Conservation (phyloP, 176 grass and related monocot genomes). For the Triticum turgidum region DNA sequence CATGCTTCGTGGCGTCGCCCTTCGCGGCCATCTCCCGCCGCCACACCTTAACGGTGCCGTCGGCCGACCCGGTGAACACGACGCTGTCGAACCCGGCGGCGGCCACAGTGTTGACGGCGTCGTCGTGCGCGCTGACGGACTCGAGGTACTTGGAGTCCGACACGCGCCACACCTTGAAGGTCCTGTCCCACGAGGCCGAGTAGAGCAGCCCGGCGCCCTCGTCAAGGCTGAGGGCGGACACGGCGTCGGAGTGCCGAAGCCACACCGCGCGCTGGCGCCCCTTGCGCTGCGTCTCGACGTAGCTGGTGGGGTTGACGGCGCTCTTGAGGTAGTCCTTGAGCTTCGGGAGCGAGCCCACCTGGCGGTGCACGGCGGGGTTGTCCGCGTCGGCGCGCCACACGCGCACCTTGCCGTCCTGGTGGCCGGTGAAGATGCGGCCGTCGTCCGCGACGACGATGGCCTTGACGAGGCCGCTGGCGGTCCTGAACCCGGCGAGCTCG, state of each 20-base stretch:
- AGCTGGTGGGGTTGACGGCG: slow-evolving; percentile 49
- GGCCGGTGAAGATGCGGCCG: background rate
- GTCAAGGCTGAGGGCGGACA: slow-evolving; percentile 2
- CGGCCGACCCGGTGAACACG: slow-evolving; percentile 75
- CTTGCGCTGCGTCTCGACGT: slow-evolving; percentile 35
- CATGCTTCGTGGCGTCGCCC: slow-evolving; percentile 29
- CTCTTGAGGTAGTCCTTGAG: slow-evolving; percentile 50
- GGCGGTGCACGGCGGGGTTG: background rate
- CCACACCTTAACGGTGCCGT: slow-evolving; percentile 86
- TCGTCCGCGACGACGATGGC: background rate
- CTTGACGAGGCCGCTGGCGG: slow-evolving; percentile 4
- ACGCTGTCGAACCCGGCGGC: slow-evolving; percentile 41
- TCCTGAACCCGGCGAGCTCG: background rate
- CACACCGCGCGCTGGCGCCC: background rate
- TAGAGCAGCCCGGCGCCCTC: slow-evolving; percentile 6
- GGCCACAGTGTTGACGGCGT: background rate
- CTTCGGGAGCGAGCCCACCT: slow-evolving; percentile 44
- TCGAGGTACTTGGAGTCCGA: slow-evolving; percentile 16
- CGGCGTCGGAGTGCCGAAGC: background rate
- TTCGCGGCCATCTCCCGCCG: slow-evolving; percentile 28
- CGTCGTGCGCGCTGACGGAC: background rate
- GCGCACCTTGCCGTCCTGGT: slow-evolving; percentile 17
- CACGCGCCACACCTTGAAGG: slow-evolving; percentile 20
- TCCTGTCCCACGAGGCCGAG: slow-evolving; percentile 14
- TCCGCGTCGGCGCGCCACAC: background rate